These are phyloP conservation scores for Ophiostoma sp. DNA, from an alignment of 2,329 filamentous ascomycete species.

Conservation along the genomic window DNA sequence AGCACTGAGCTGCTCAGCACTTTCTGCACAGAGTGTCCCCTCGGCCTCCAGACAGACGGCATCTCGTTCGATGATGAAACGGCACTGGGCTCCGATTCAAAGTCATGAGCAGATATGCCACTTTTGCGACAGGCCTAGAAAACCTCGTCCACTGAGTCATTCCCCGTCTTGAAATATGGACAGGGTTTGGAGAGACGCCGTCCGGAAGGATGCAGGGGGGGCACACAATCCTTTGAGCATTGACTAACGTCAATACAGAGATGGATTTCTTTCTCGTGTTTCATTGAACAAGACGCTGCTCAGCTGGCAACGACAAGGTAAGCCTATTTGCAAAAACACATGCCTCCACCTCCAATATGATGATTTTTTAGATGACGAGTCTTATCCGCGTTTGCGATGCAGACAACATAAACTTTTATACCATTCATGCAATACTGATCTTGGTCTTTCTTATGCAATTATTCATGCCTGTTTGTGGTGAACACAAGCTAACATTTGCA, in stretches of 20 bases:
- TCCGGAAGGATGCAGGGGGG: background rate
- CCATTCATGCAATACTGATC: conserved; percentile 62
- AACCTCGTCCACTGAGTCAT: conserved; percentile 97
- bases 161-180: conserved; percentile 15
- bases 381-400: conserved; percentile 68
- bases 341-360: conserved; percentile 34
- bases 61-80: conserved; percentile 63
- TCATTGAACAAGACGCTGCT: too few species aligned
- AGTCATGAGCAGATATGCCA: conserved; percentile 77
- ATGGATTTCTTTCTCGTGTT: background rate
- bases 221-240: background rate
- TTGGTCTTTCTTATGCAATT: conserved; percentile 23
- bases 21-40: too few species aligned
- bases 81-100: conserved; percentile 94
- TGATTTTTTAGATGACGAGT: conserved; percentile 69
- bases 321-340: conserved; percentile 15
- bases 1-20: background rate
- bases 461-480: conserved; percentile 23
- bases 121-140: conserved; percentile 97
- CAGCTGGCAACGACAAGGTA: conserved; percentile 17
- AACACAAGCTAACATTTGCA: conserved; percentile 21
- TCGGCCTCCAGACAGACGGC: background rate
- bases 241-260: conserved; percentile 17
- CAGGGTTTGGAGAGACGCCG: conserved; percentile 6
- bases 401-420: conserved; percentile 56